Conservation (phyloP, 1,284 basidiomycete genomes). For the Trametes hirsuta region DNA sequence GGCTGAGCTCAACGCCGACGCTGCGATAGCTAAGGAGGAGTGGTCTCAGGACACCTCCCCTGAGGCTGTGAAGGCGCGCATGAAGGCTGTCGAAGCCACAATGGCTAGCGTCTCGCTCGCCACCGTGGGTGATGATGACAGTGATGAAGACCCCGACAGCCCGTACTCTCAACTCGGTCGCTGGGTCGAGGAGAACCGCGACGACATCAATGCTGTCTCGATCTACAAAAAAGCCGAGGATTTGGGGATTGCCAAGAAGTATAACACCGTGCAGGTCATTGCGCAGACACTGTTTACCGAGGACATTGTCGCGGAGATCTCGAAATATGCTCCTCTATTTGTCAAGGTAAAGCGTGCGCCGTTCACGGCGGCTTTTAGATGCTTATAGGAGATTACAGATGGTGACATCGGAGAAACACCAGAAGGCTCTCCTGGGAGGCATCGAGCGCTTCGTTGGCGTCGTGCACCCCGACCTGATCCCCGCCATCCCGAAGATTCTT, state of each 20-base stretch:
- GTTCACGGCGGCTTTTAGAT: background rate
- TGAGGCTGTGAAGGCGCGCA: slow-evolving; percentile 89
- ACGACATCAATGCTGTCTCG: slow-evolving; percentile 30
- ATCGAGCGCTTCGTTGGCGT: slow-evolving; percentile 84
- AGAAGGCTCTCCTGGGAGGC: slow-evolving; percentile 92
- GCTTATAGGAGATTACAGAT: slow-evolving; percentile 46
- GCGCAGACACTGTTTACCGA: slow-evolving; percentile 88
- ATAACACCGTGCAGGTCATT: slow-evolving; percentile 88
- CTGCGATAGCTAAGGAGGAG: slow-evolving; percentile 68
- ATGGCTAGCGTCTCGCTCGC: slow-evolving; percentile 59
- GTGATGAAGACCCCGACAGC: slow-evolving; percentile 85
- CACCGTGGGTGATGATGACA: slow-evolving; percentile 79
- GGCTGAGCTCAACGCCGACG: slow-evolving; percentile 70
- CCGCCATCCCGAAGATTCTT: slow-evolving; percentile 85
- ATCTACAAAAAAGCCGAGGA: slow-evolving; percentile 81
- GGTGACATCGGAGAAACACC: slow-evolving; percentile 89
- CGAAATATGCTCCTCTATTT: slow-evolving; percentile 76
- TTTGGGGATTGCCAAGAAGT: slow-evolving; percentile 93
- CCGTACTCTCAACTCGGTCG: slow-evolving; percentile 85
- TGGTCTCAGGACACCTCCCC: slow-evolving; percentile 93
- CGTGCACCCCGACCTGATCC: slow-evolving; percentile 65
- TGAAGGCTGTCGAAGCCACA: slow-evolving; percentile 75
- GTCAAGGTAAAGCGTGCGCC: slow-evolving; percentile 64
- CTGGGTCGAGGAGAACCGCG: slow-evolving; percentile 86
- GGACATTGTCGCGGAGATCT: slow-evolving; percentile 76